Percentiles rank a stretch among this genome's conserved stretches.
phyloP scores from a whole-genome alignment of 352 stramenopile species.

The Phytophthora constricta region DNA sequence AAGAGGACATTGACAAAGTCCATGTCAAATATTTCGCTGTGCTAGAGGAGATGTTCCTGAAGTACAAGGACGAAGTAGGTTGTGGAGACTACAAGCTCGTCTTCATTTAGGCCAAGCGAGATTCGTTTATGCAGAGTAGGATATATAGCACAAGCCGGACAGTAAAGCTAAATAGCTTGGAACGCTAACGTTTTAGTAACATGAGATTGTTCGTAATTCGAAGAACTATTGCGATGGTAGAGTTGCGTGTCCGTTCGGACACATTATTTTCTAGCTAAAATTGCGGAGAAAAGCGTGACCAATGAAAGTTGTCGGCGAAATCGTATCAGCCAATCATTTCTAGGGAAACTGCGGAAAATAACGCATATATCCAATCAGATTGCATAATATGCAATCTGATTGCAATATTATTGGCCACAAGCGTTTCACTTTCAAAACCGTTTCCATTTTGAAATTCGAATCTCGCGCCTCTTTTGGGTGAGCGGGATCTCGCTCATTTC shows the following conservation, averaged over 20 bases:
- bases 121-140: no score
- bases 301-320: no score
- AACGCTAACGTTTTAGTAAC: no score
- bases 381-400: neutral
- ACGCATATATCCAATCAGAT: neutral
- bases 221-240: no score
- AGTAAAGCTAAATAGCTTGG: no score
- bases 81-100: slow-evolving; percentile 67
- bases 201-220: no score
- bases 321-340: no score
- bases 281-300: no score
- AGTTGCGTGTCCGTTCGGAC: no score
- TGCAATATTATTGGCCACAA: neutral
- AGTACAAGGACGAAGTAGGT: slow-evolving; percentile 68
- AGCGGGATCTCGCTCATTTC: neutral
- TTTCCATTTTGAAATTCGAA: neutral
- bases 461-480: neutral
- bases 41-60: slow-evolving; percentile 57
- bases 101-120: slow-evolving; percentile 32
- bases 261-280: no score
- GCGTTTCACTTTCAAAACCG: neutral
- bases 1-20: slow-evolving; percentile 56
- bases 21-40: slow-evolving; percentile 56
- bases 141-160: no score
- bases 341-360: no score